Percentiles rank a stretch among this genome's conserved stretches.
Conservation (phyloP, 495 filamentous ascomycete species). For the Durotheca rogersii region DNA sequence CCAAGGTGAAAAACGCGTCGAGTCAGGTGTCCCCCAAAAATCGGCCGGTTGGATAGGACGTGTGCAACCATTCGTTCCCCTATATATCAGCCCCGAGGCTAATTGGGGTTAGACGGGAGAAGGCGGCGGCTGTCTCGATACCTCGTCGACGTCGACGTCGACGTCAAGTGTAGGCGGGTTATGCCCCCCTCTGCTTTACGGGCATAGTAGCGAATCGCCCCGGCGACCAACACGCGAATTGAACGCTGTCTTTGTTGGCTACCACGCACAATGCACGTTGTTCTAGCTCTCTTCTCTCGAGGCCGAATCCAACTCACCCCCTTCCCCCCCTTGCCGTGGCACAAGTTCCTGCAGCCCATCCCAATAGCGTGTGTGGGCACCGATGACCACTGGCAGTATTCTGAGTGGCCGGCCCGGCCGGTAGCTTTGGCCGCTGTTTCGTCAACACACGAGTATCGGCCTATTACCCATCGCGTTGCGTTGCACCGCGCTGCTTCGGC, state of each 20-base stretch:
- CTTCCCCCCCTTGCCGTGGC: neutral
- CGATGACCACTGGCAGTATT: neutral
- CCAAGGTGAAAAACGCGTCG: slow-evolving; percentile 3
- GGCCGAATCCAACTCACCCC: too few species aligned
- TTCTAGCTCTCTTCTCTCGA: too few species aligned
- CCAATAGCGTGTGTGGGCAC: neutral
- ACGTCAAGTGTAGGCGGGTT: neutral
- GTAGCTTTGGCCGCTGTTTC: neutral
- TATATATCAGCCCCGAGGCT: too few species aligned
- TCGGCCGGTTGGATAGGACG: slow-evolving; percentile 1
- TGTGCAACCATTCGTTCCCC: neutral
- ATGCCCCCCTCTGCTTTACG: too few species aligned
- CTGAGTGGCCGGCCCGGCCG: neutral
- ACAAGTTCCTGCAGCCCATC: neutral
- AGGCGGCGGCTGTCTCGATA: slow-evolving; percentile 1
- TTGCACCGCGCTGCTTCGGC: too few species aligned
- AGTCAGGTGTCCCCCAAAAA: slow-evolving; percentile 17
- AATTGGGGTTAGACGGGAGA: slow-evolving; percentile 1
- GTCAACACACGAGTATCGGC: neutral
- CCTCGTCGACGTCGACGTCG: too few species aligned
- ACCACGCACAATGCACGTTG: neutral
- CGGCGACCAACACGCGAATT: neutral
- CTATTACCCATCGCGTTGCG: neutral
- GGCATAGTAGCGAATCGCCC: too few species aligned
- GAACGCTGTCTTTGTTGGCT: neutral